Evolutionary conservation across 2,329 filamentous ascomycete genomes (phyloP), one percentile per base, ranked within the genome.

Genomic region (Diatrype stigma): DNA sequence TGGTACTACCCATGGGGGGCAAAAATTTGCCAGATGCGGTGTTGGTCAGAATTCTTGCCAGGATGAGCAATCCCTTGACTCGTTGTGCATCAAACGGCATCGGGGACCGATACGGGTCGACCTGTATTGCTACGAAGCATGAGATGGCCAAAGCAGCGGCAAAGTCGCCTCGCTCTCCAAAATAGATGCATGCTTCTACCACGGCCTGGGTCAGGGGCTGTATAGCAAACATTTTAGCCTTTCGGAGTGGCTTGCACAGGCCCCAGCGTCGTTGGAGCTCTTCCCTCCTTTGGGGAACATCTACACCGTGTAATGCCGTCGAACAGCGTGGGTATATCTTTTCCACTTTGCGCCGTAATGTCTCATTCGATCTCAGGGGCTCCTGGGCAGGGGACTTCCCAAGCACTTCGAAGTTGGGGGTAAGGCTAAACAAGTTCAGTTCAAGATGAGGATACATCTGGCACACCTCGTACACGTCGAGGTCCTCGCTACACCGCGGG

Each of bases 381-480:
- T 60, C 40, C 16, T 65, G 57, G 30, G 67, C 58, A 1, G 70
- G 62, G 3, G 67, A 65, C n/a, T 65, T 53, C 3, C 60, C 63
- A 42, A 71, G 56, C 17, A 56, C 59, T 3, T 61, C 52, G 1
- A 73, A 46, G 51, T 78, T 70, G 2, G 74, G 69, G 16, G 72
- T 67, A 17, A 81, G 59, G 51, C 76, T 78, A 56, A 72, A 65
- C 1, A 58, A 59, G 60, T 81, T 79, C 50, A 79, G 67, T 6
- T 67, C 56, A 10, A 77, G 57, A 50, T 67, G 60, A 2, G 73
- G 70, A 12, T 71, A 76, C 2, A 37, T 47, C 48, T 70, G 66
- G 61, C 73, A 77, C 30, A 77, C 74, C 51, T 81, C 70, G 57
- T 84, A 84, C 42, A 80, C 70, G 51, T 79, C 75, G 21, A 83